Base-by-base conservation (phyloP, 352 stramenopile genomes). In the Pythium apleroticum region DNA sequence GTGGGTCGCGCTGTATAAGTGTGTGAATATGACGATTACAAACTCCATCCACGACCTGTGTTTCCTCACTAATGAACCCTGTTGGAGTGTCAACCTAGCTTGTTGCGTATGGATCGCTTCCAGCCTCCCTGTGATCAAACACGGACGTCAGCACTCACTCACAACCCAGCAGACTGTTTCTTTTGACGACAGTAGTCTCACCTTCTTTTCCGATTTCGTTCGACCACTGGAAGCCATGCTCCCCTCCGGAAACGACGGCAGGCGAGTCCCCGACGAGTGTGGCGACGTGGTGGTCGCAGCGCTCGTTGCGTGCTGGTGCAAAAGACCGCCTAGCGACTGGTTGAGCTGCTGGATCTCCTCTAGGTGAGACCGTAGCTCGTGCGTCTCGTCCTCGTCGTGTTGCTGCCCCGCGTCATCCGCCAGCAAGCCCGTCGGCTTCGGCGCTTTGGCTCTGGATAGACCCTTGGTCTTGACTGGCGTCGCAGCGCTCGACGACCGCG, bases 321-420 rank as follows among this genome's bases (percentile, higher is more conserved):
- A 50, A 39, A 71, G 52, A 9, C 58, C 58, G 31, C 75, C 66
- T 10, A 75, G 64, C 22, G 71, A 61, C 25, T 68, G 43, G 49
- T 81, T 80, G 14, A 71, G 43, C 7, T 60, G 64, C 74, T 89
- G 80, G 53, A 89, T 87, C 19, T 73, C 67, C 8, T 65, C 52
- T 20, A 89, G 64, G 41, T 89, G 77, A 45, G 69, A 53, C n/a
- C 65, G 65, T 4, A 89, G 60, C 39, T 81, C 68, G 4, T 63
- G 66, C 25, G 75, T 65, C 27, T 82, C 73, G 15, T 69, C 68
- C 28, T 66, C 52, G 20, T 69, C 62, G 22, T 45, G 57, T 25
- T 49, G 57, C n/a, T 28, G 61, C 28, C 31, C 37, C 8, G 28
- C 50, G 19, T 19, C 27, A 37, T n/a, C 19, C 5, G 15, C 49